Percentiles rank a stretch among this genome's conserved stretches.
Evolutionary conservation across 2,329 filamentous ascomycete species (phyloP).

Genomic region (Xylaria sp.): DNA sequence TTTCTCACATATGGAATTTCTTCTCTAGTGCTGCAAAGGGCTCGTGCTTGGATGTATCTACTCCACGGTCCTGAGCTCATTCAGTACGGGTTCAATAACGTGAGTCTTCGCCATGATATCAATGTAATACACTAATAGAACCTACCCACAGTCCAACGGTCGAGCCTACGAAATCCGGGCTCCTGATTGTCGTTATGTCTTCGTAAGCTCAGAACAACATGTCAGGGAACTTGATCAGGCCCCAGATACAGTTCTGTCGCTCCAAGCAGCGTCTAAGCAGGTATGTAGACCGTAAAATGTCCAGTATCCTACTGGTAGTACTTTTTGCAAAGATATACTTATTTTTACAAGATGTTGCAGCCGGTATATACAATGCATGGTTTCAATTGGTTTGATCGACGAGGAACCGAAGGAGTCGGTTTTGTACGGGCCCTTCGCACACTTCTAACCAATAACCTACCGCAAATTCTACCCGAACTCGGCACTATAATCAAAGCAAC

Average conservation of each 20-base stretch:
- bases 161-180: too few species aligned
- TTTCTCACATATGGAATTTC: too few species aligned
- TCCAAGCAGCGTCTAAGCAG: slow-evolving; percentile 20
- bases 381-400: slow-evolving; percentile 48
- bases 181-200: slow-evolving; percentile 14
- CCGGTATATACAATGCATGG: slow-evolving; percentile 44
- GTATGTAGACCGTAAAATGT: too few species aligned
- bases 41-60: too few species aligned
- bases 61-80: too few species aligned
- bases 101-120: too few species aligned
- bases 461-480: slow-evolving; percentile 21
- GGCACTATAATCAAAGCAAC: neutral
- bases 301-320: too few species aligned
- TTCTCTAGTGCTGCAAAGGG: too few species aligned
- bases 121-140: too few species aligned
- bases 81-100: too few species aligned
- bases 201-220: slow-evolving; percentile 4
- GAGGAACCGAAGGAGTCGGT: slow-evolving; percentile 45
- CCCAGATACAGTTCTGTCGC: neutral
- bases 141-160: too few species aligned
- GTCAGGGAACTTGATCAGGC: slow-evolving; percentile 13
- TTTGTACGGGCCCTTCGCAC: slow-evolving; percentile 42
- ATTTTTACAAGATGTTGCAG: slow-evolving; percentile 42
- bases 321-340: too few species aligned
- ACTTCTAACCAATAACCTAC: slow-evolving; percentile 42